Evolutionary conservation across 2,329 filamentous ascomycete species (phyloP).

Genomic region (Trichophyton benhamiae): DNA sequence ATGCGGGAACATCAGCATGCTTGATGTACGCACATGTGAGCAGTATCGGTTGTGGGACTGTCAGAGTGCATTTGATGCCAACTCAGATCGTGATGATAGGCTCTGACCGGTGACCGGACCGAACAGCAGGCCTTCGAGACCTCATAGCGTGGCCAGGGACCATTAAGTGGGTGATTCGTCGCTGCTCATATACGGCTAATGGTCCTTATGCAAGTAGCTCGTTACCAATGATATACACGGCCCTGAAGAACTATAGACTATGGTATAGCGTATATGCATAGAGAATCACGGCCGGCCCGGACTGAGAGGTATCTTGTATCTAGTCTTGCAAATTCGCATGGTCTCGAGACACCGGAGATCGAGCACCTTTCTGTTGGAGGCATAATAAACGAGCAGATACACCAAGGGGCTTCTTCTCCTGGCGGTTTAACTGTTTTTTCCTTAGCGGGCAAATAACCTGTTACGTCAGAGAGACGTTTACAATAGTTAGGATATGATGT

Average conservation of each 20-base stretch:
- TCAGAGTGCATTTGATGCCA: not conserved
- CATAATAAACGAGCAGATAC: not conserved
- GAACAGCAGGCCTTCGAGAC: not conserved
- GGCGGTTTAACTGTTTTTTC: not conserved
- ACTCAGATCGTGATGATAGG: not conserved
- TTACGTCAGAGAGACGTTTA: not conserved
- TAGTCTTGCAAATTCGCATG: not conserved
- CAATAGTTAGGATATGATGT: not conserved
- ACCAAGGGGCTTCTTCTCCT: not conserved
- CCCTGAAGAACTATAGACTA: not conserved
- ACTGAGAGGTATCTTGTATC: not conserved
- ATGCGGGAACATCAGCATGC: not conserved
- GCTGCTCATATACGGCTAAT: not conserved
- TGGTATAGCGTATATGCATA: not conserved
- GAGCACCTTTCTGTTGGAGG: not conserved
- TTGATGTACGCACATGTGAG: not conserved
- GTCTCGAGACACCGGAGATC: not conserved
- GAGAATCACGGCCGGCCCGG: not conserved
- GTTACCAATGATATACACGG: not conserved
- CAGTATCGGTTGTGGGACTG: not conserved
- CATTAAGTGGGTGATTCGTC: not conserved
- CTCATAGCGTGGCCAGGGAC: not conserved
- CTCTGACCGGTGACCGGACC: not conserved
- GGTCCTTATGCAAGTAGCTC: not conserved
- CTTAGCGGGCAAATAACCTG: not conserved